Base-by-base conservation (phyloP, 208 protist genomes). In the Wallacemonas sp. region DNA sequence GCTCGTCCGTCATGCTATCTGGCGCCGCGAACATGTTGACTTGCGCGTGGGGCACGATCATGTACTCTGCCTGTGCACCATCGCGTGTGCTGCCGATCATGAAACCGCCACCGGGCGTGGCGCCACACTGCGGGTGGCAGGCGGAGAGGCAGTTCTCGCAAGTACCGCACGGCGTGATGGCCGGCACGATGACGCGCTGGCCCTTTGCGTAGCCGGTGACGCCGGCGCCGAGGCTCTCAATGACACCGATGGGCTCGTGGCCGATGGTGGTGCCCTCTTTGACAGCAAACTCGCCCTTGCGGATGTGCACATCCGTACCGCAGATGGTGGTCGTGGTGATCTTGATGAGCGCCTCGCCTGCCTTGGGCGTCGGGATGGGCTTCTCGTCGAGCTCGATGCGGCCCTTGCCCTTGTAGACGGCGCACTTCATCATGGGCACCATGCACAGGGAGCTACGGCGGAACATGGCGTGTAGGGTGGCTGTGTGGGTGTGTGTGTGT, bases 291-390 rank as follows among this genome's bases (percentile, higher is more conserved):
- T 78, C 72, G 22, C 72, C 72, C 54, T 72, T 73, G 33, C 65
- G 41, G 62, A 78, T 68, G 54, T 78, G 72, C 25, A 78, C 55
- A 22, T 78, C 72, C 1, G 65, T 78, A 41, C 72, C 72, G 55
- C 72, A 78, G 67, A 78, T 78, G 25, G 72, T 78, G 28, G 72
- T 78, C 28, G 72, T 78, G 36, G 72, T 78, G 50, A 78, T 78
- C 42, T 72, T 57, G 59, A 78, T 78, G 50, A 78, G 67, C 7
- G 72, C 72, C 61, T 78, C 57, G 23, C 59, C 65, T 16, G 16
- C n/a, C 46, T 67, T 61, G 38, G 72, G 72, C n/a, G 45, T 32
- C 12, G 72, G 72, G 18, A 78, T 50, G 12, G 72, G 72, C 59
- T 73, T 72, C 57, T 78, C 66, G 42, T 61, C 67, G 38, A 78